Conservation (phyloP, 805 yeast species). For the Dipodascopsis tothii region DNA sequence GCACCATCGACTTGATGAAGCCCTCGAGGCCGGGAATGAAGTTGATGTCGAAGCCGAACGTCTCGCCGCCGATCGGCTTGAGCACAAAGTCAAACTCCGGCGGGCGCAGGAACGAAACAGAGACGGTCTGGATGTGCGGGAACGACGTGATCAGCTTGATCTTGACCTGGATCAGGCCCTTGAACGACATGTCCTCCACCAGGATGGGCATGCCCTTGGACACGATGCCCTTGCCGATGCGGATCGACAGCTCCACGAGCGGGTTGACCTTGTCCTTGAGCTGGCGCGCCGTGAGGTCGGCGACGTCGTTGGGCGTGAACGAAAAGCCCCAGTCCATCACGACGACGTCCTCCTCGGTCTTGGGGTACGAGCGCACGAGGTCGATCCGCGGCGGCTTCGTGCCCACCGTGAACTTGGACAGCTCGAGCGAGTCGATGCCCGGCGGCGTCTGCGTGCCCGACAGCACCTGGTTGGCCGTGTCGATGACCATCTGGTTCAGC, state of each 20-base stretch:
- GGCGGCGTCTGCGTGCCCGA: conserved; percentile 72
- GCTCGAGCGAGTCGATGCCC: conserved; percentile 64
- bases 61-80: conserved; percentile 70
- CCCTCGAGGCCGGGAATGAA: conserved; percentile 80
- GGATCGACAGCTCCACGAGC: conserved; percentile 65
- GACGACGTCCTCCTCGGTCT: conserved; percentile 85
- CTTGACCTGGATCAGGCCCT: conserved; percentile 67
- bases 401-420: conserved; percentile 84
- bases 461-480: conserved; percentile 74
- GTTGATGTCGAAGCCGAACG: conserved; percentile 81
- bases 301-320: conserved; percentile 81
- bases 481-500: conserved; percentile 74
- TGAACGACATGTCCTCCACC: conserved; percentile 72
- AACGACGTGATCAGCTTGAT: conserved; percentile 81
- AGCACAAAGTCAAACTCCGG: conserved; percentile 83
- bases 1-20: conserved; percentile 75
- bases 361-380: conserved; percentile 76
- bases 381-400: conserved; percentile 94
- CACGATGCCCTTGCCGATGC: conserved; percentile 67
- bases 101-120: conserved; percentile 73
- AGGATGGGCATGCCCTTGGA: conserved; percentile 61
- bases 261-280: conserved; percentile 78
- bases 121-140: conserved; percentile 90
- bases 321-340: conserved; percentile 97
- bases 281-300: conserved; percentile 81